Conservation (phyloP, 148 eudicot genomes). For the Cornus controversa region DNA sequence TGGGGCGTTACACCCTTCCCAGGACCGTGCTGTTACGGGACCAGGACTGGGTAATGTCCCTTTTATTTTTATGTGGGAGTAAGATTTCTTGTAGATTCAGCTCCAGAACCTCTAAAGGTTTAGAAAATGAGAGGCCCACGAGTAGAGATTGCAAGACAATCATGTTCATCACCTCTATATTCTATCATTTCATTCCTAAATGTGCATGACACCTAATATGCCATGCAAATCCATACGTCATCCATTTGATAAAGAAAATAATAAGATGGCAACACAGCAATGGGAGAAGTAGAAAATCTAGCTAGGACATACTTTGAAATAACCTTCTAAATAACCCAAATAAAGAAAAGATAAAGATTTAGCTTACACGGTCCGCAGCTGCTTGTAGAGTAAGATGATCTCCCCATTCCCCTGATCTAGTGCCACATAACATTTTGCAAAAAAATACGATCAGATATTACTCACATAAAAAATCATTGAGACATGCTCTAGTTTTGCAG, state of each 20-base stretch:
- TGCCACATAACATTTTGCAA: neutral
- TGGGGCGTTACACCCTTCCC: too few species aligned
- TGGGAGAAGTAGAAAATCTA: neutral
- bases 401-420: constrained; percentile 79
- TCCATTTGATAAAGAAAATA: neutral
- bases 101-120: neutral
- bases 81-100: too few species aligned
- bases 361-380: constrained; percentile 77
- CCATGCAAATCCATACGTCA: neutral
- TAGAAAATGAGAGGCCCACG: neutral
- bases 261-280: neutral
- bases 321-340: neutral
- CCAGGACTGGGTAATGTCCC: too few species aligned
- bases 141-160: neutral
- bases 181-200: neutral
- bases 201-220: neutral
- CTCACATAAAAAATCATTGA: neutral
- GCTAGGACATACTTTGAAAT: neutral
- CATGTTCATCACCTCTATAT: neutral
- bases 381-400: constrained; percentile 86
- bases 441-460: constrained; percentile 1
- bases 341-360: neutral
- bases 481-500: neutral
- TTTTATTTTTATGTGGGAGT: too few species aligned
- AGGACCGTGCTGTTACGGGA: too few species aligned